phyloP scores from a whole-genome alignment of 495 filamentous ascomycete genomes.

The Daldinia bambusicola region DNA sequence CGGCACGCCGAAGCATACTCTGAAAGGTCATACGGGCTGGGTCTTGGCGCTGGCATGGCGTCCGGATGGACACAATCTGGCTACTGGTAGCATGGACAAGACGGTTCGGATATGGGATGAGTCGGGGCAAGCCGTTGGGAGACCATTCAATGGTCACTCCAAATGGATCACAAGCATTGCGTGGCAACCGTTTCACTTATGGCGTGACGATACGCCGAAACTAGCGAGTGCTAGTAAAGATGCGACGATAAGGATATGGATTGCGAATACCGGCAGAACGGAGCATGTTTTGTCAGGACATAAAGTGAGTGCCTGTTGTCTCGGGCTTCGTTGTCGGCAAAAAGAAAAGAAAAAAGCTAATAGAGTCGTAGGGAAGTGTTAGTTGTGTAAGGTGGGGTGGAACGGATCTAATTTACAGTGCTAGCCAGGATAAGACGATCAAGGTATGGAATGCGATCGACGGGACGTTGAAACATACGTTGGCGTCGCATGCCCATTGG shows the following conservation, averaged over 20 bases:
- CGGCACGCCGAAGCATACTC: slow-evolving; percentile 85
- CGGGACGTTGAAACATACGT: slow-evolving; percentile 80
- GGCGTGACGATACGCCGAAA: slow-evolving; percentile 75
- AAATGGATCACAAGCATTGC: slow-evolving; percentile 89
- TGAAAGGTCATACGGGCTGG: slow-evolving; percentile 95
- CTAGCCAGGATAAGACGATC: slow-evolving; percentile 92
- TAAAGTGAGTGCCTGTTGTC: slow-evolving; percentile 60
- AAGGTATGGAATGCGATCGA: slow-evolving; percentile 88
- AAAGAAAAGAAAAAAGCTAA: slow-evolving; percentile 18
- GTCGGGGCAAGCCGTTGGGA: slow-evolving; percentile 79
- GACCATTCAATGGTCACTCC: slow-evolving; percentile 85
- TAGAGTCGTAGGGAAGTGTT: slow-evolving; percentile 62
- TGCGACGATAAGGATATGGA: slow-evolving; percentile 88
- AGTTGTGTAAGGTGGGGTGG: slow-evolving; percentile 97
- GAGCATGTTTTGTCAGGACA: slow-evolving; percentile 88
- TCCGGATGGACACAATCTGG: slow-evolving; percentile 81
- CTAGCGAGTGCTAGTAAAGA: slow-evolving; percentile 93
- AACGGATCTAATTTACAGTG: slow-evolving; percentile 83
- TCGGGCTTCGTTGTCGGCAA: not conserved
- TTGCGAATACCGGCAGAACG: slow-evolving; percentile 77
- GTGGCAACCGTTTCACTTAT: slow-evolving; percentile 95
- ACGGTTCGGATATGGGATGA: slow-evolving; percentile 90
- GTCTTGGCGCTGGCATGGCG: slow-evolving; percentile 89
- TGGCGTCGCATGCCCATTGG: slow-evolving; percentile 89
- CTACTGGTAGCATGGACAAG: slow-evolving; percentile 95